phyloP scores from a whole-genome alignment of 106 monocot species.

The Vanilla planifolia region DNA sequence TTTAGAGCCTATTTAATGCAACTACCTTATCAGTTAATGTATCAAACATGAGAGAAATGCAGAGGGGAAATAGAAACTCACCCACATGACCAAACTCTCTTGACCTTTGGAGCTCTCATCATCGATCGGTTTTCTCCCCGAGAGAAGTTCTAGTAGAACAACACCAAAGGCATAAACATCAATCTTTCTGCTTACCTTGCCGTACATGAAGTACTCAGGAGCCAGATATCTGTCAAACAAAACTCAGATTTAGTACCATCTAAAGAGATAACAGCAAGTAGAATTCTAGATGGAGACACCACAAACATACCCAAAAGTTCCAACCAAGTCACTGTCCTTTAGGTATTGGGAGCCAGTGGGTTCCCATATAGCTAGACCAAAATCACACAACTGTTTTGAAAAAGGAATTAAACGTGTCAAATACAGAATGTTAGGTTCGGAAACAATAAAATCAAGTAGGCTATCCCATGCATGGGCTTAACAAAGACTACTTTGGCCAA shows the following conservation, averaged over 20 bases:
- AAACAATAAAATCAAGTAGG: too few species aligned
- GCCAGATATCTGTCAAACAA: conserved; percentile 63
- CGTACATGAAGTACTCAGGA: conserved; percentile 93
- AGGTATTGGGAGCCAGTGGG: conserved; percentile 12
- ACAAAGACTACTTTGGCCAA: background rate
- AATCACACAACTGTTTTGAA: conserved; percentile 14
- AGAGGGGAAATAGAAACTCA: conserved; percentile 22
- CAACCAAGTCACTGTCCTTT: conserved; percentile 18
- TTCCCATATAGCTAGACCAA: conserved; percentile 24
- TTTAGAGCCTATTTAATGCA: too few species aligned
- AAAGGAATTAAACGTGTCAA: background rate
- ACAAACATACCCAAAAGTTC: conserved; percentile 28
- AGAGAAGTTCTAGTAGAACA: conserved; percentile 80
- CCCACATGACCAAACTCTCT: conserved; percentile 91
- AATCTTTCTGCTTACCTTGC: conserved; percentile 74
- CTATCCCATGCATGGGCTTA: too few species aligned
- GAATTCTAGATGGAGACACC: background rate
- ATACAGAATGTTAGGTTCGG: background rate
- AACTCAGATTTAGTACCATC: background rate
- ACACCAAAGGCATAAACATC: conserved; percentile 94
- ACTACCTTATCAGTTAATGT: too few species aligned
- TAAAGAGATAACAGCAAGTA: background rate
- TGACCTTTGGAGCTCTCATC: conserved; percentile 54
- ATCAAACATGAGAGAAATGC: too few species aligned
- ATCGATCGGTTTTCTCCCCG: conserved; percentile 74